Evolutionary conservation across 352 stramenopile genomes (phyloP).

Genomic region (Globisporangium okanoganense): DNA sequence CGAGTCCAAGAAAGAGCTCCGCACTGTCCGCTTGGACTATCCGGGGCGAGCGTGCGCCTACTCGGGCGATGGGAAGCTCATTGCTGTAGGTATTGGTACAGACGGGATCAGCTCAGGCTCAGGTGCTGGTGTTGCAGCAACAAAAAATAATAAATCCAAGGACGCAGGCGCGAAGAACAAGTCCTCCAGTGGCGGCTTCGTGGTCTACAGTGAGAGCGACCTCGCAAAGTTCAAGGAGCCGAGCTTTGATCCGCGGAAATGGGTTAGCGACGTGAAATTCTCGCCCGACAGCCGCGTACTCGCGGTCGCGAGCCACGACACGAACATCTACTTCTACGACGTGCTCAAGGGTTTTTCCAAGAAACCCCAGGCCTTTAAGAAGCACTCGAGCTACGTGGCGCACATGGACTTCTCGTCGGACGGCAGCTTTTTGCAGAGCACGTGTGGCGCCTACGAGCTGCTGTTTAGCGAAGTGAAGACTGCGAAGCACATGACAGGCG

Average conservation of each 20-base stretch:
- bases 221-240: conserved; percentile 40
- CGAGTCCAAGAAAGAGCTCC: conserved; percentile 32
- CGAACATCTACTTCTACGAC: conserved; percentile 73
- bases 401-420: conserved; percentile 78
- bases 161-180: conserved; percentile 19
- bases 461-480: conserved; percentile 85
- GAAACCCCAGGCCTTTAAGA: conserved; percentile 61
- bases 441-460: conserved; percentile 85
- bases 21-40: conserved; percentile 32
- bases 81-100: conserved; percentile 82
- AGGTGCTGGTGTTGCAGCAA: background rate
- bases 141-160: conserved; percentile 13
- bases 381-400: conserved; percentile 75
- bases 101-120: conserved; percentile 20
- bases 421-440: conserved; percentile 61
- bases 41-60: conserved; percentile 76
- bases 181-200: conserved; percentile 44
- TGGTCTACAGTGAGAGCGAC: conserved; percentile 52
- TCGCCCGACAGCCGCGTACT: conserved; percentile 54
- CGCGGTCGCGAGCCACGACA: conserved; percentile 68
- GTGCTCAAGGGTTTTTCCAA: conserved; percentile 64
- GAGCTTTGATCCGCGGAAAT: conserved; percentile 58
- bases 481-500: conserved; percentile 65
- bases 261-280: conserved; percentile 73
- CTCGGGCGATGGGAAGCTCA: conserved; percentile 83